phyloP scores from a whole-genome alignment of 768 basidiomycete genomes.

The Russula vinacea region DNA sequence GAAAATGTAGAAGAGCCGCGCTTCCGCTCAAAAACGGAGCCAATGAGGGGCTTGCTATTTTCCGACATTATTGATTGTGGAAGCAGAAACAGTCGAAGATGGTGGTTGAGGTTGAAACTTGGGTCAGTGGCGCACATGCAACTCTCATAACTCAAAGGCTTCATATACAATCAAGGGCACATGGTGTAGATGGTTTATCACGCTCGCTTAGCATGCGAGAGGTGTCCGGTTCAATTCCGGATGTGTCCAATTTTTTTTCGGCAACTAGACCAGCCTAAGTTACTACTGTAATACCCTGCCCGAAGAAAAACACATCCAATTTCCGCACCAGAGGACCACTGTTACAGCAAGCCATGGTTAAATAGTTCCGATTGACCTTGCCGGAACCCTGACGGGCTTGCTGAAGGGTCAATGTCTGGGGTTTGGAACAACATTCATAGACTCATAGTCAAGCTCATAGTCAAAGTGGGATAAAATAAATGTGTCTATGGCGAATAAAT shows the following conservation, averaged over 20 bases:
- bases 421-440: too few relatives aligned
- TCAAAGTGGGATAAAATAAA: too few relatives aligned
- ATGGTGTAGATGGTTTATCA: slow-evolving; percentile 31
- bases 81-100: neutral
- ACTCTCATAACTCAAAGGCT: neutral
- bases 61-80: slow-evolving; percentile 26
- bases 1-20: slow-evolving; percentile 31
- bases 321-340: too few relatives aligned
- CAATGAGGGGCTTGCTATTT: slow-evolving; percentile 37
- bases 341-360: too few relatives aligned
- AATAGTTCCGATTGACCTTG: too few relatives aligned
- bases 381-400: too few relatives aligned
- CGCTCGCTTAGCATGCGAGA: slow-evolving; percentile 29
- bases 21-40: slow-evolving; percentile 48
- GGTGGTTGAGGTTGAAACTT: neutral
- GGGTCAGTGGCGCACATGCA: neutral
- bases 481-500: too few relatives aligned
- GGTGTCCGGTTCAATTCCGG: slow-evolving; percentile 30
- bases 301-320: too few relatives aligned
- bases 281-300: too few relatives aligned
- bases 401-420: too few relatives aligned
- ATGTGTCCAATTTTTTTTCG: slow-evolving; percentile 15
- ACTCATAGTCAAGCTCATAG: too few relatives aligned
- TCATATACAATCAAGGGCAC: neutral
- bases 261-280: too few relatives aligned